Conservation (phyloP, 176 grass and related monocot genomes). For the Eragrostis curvula region DNA sequence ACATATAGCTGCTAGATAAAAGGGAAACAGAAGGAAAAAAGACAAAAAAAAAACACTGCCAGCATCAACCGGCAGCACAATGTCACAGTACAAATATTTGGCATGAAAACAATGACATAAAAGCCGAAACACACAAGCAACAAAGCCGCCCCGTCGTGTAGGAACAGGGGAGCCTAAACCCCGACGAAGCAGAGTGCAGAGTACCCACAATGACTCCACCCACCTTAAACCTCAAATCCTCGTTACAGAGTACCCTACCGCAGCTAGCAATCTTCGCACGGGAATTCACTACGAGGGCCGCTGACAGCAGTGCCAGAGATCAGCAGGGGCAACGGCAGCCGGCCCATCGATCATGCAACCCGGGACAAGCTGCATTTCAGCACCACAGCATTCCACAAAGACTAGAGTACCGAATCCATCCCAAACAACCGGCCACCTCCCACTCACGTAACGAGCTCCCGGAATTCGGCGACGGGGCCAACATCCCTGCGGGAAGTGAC, state of each 20-base stretch:
- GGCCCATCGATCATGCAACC: background rate
- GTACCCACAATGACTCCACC: background rate
- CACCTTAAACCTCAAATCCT: conserved; percentile 9
- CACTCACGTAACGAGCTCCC: background rate
- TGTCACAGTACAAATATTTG: background rate
- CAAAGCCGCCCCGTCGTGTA: background rate
- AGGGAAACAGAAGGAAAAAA: background rate
- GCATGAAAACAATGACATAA: background rate
- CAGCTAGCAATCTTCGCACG: background rate
- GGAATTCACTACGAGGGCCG: background rate
- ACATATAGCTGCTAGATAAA: background rate
- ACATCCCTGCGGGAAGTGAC: background rate
- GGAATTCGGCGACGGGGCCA: background rate
- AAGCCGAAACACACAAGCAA: background rate
- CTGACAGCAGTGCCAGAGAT: background rate
- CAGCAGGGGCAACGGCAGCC: background rate
- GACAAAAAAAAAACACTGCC: background rate
- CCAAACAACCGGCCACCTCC: background rate
- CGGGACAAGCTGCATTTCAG: conserved; percentile 24
- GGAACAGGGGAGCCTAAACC: background rate
- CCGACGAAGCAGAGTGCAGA: background rate
- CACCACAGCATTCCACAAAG: background rate
- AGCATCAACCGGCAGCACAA: background rate
- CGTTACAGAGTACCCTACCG: background rate
- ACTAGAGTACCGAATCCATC: background rate